Conservation (phyloP, 2,329 filamentous ascomycete species). For the Fusarium acutatum region DNA sequence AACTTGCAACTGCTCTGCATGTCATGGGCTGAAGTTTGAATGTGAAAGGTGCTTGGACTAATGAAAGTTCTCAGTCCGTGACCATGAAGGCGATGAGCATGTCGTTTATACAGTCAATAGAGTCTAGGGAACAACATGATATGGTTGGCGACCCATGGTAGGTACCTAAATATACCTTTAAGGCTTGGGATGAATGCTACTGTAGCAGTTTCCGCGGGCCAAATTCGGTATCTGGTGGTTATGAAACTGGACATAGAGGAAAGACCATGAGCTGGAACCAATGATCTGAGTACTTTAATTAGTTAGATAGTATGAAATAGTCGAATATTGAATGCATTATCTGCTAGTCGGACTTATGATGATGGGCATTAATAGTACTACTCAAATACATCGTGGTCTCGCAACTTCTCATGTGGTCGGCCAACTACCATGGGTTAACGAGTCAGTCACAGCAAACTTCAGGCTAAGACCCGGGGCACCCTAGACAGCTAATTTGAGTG, state of each 20-base stretch:
- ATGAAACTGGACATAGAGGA: neutral
- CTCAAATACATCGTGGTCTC: neutral
- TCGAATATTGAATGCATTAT: neutral
- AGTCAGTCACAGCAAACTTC: conserved; percentile 19
- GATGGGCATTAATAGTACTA: neutral
- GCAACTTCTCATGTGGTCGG: neutral
- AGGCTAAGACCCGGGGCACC: conserved; percentile 12
- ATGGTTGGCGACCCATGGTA: neutral
- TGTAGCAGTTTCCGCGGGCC: neutral
- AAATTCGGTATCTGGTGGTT: neutral
- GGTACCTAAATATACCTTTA: neutral
- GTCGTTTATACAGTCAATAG: neutral
- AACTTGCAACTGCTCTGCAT: neutral
- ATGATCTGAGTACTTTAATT: neutral
- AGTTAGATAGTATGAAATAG: neutral
- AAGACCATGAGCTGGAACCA: neutral
- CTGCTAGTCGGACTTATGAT: neutral
- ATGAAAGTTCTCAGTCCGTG: neutral
- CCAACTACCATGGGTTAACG: conserved; percentile 16
- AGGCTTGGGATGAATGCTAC: neutral
- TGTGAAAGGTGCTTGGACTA: neutral
- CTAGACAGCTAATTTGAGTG: conserved; percentile 2
- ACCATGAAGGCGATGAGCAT: neutral
- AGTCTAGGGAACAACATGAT: neutral
- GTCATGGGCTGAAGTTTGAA: neutral